Conservation (phyloP, 2,329 filamentous ascomycete genomes). For the Colletotrichum sp. region DNA sequence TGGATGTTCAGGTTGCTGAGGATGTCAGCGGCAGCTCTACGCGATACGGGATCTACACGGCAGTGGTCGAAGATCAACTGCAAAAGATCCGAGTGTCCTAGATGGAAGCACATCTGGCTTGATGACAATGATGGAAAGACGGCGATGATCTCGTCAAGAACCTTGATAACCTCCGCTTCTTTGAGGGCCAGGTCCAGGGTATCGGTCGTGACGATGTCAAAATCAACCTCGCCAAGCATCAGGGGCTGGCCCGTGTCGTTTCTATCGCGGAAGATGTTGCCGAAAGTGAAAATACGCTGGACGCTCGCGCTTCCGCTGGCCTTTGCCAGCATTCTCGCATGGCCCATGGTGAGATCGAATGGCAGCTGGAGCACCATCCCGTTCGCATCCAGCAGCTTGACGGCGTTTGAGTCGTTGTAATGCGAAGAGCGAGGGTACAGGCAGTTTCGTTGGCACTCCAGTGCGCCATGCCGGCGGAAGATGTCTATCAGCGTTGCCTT, state of each 20-base stretch:
- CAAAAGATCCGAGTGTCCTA: conserved; percentile 87
- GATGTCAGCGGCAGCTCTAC: conserved; percentile 77
- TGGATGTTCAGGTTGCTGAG: conserved; percentile 87
- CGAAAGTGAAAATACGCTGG: conserved; percentile 85
- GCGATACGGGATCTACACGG: conserved; percentile 71
- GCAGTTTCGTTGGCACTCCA: conserved; percentile 76
- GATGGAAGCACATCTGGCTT: conserved; percentile 81
- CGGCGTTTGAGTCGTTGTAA: conserved; percentile 71
- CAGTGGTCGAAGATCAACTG: conserved; percentile 91
- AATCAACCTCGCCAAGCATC: conserved; percentile 89
- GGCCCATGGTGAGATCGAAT: conserved; percentile 88
- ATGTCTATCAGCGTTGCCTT: conserved; percentile 77
- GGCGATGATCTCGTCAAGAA: conserved; percentile 87
- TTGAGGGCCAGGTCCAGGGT: conserved; percentile 83
- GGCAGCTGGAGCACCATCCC: conserved; percentile 94
- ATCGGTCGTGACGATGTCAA: conserved; percentile 89
- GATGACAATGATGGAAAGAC: conserved; percentile 77
- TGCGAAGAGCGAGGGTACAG: conserved; percentile 84
- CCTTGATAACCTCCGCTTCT: conserved; percentile 92
- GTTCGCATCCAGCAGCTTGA: conserved; percentile 79
- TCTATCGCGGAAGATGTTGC: conserved; percentile 82
- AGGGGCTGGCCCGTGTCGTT: conserved; percentile 80
- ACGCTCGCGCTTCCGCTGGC: conserved; percentile 63
- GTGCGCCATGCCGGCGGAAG: conserved; percentile 87
- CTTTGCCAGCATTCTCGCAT: conserved; percentile 83